phyloP scores from a whole-genome alignment of 164 flowering plant species.

The Cinnamomum micranthum region DNA sequence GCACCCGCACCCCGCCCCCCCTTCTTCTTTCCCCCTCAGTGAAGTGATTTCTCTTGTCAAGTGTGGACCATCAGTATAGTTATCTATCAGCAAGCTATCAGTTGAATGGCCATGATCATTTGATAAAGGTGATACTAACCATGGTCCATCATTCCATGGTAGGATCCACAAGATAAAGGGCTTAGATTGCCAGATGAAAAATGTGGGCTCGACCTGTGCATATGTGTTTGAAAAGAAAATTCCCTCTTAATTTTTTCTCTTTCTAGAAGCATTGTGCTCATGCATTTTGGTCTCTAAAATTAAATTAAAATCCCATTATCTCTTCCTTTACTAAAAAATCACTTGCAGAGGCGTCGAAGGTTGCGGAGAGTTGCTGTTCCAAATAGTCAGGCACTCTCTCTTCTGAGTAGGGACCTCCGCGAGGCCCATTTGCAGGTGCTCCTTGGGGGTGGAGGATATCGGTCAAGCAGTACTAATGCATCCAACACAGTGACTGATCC shows the following conservation, averaged over 20 bases:
- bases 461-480: conserved; percentile 44
- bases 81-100: too few relatives aligned
- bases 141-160: not conserved
- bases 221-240: not conserved
- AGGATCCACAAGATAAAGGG: not conserved
- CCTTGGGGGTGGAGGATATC: conserved; percentile 69
- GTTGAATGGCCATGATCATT: too few relatives aligned
- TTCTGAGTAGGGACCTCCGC: conserved; percentile 82
- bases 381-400: conserved; percentile 66
- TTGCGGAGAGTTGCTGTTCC: conserved; percentile 76
- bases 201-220: not conserved
- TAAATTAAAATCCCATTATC: not conserved
- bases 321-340: conserved; percentile 36
- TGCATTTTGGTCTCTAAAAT: too few relatives aligned
- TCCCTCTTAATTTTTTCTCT: too few relatives aligned
- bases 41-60: too few relatives aligned
- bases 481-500: conserved; percentile 57
- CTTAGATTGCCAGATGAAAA: not conserved
- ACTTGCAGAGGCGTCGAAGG: conserved; percentile 80
- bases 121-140: too few relatives aligned
- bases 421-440: conserved; percentile 90
- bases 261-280: too few relatives aligned
- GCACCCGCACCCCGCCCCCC: too few relatives aligned
- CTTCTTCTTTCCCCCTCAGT: too few relatives aligned
- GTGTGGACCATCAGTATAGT: too few relatives aligned